Conservation (phyloP, 352 stramenopile genomes). For the Phytopythium chamaehyphon region DNA sequence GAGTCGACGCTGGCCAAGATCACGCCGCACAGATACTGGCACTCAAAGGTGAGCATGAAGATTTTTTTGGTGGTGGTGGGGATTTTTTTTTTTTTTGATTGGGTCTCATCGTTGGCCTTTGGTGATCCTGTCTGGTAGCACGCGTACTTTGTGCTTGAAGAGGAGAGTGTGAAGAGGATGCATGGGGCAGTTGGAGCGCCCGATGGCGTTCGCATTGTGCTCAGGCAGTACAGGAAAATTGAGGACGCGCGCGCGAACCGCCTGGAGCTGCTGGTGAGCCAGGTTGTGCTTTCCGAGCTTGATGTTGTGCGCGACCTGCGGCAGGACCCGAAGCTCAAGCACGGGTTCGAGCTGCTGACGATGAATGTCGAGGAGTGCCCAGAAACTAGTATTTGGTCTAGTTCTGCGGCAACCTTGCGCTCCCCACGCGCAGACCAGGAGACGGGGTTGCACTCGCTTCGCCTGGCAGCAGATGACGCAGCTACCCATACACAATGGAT, state of each 20-base stretch:
- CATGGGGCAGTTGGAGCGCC: not conserved
- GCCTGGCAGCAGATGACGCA: conserved; percentile 32
- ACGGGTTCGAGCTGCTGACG: conserved; percentile 50
- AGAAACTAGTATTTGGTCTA: conserved; percentile 10
- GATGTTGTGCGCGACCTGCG: conserved; percentile 53
- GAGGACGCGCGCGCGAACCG: conserved; percentile 16
- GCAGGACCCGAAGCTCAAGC: conserved; percentile 35
- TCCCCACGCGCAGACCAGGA: not conserved
- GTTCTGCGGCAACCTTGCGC: not conserved
- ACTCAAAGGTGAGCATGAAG: conserved; percentile 42
- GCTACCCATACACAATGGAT: conserved; percentile 43
- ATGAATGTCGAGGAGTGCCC: conserved; percentile 12
- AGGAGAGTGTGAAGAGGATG: conserved; percentile 11
- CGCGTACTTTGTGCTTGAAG: conserved; percentile 57
- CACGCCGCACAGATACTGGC: conserved; percentile 50
- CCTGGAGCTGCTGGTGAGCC: conserved; percentile 23
- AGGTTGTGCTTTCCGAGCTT: conserved; percentile 42
- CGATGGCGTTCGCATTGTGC: conserved; percentile 17
- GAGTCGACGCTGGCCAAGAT: conserved; percentile 55
- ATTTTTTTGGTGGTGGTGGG: not conserved
- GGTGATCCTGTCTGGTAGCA: conserved; percentile 7
- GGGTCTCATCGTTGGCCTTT: too few species aligned
- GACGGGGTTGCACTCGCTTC: conserved; percentile 20
- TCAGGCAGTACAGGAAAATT: conserved; percentile 50
- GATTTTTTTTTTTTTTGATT: not conserved